Evolutionary conservation across 2,329 filamentous ascomycete genomes (phyloP), one percentile per base, ranked within the genome.

Genomic region (Sclerotinia trifoliorum): DNA sequence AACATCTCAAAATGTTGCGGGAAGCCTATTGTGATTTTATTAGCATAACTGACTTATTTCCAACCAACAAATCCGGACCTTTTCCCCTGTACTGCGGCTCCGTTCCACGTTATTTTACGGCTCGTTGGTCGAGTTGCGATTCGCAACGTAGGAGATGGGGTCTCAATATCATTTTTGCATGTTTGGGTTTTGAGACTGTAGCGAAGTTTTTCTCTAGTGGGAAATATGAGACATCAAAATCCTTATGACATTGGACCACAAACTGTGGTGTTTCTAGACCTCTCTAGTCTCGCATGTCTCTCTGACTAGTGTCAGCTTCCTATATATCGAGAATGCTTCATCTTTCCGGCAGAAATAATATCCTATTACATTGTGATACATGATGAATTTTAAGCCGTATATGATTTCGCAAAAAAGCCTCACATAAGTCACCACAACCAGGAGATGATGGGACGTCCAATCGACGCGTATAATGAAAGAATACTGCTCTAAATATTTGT

Each of bases 31-130:
- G 26, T 51, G 52, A n/a, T 49, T 52, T 7, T 49, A 51, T 66
- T 46, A 66, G 65, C 44, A 48, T 51, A 32, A 48, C 19, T 24
- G n/a, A 66, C 5, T 51, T 21, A 44, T 15, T 35, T 60, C 29
- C n/a, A 66, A 42, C 19, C 52, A 44, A 65, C 4, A 51, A 51
- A 29, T 26, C 24, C 19, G 51, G 7, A n/a, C 11, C 6, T 61
- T 66, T n/a, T n/a, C 24, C 13, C 29, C 17, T 11, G n/a, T 49
- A 17, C 42, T 26, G 11, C 7, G 11, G 5, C 11, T 48, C 13
- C 19, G 1, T 46, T 44, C 10, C 29, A 26, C 11, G 52, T 19
- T 44, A n/a, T 57, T 29, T 15, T 13, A 61, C 13, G 11, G 8
- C 29, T 61, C 11, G 49, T 19, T 44, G 1, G 39, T 26, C n/a